Evolutionary conservation across 1,284 basidiomycete genomes (phyloP).

Genomic region (Lentinula novae-zelandiae): DNA sequence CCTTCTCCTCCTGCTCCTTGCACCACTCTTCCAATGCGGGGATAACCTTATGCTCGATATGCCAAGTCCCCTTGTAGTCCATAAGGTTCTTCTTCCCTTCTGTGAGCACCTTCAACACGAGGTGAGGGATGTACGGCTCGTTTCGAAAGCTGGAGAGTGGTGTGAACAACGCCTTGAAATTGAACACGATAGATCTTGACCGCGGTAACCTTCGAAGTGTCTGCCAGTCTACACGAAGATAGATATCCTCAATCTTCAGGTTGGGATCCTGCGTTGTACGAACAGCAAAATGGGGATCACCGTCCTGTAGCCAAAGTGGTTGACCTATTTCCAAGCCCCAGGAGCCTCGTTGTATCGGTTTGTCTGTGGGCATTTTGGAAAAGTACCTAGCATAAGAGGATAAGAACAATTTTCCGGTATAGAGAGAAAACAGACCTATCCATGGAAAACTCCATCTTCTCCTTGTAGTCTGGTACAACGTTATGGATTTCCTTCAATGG

Average conservation of each 20-base stretch:
- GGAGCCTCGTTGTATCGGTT: conserved; percentile 48
- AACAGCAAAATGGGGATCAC: conserved; percentile 29
- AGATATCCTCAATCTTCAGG: conserved; percentile 35
- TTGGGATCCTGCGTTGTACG: conserved; percentile 31
- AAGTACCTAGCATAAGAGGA: conserved; percentile 34
- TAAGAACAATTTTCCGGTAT: neutral
- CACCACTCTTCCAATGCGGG: conserved; percentile 43
- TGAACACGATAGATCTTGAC: conserved; percentile 45
- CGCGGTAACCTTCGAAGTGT: conserved; percentile 44
- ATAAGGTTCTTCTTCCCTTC: conserved; percentile 35
- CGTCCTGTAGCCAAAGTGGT: conserved; percentile 38
- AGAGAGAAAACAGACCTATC: conserved; percentile 32
- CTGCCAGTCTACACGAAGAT: conserved; percentile 51
- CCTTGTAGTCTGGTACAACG: conserved; percentile 45
- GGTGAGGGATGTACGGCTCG: conserved; percentile 44
- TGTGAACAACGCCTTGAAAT: conserved; percentile 50
- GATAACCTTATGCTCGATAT: conserved; percentile 38
- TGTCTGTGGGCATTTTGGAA: conserved; percentile 38
- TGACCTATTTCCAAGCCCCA: conserved; percentile 47
- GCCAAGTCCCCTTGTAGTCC: conserved; percentile 40
- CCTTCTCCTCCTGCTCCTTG: conserved; percentile 41
- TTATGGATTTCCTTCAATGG: conserved; percentile 41
- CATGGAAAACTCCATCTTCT: conserved; percentile 45
- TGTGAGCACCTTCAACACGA: conserved; percentile 36
- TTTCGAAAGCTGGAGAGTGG: conserved; percentile 36